Percentiles rank a stretch among this genome's conserved stretches.
These are phyloP conservation scores for Candida anutae DNA, from an alignment of 1,139 yeast genomes.

Conservation along the genomic window DNA sequence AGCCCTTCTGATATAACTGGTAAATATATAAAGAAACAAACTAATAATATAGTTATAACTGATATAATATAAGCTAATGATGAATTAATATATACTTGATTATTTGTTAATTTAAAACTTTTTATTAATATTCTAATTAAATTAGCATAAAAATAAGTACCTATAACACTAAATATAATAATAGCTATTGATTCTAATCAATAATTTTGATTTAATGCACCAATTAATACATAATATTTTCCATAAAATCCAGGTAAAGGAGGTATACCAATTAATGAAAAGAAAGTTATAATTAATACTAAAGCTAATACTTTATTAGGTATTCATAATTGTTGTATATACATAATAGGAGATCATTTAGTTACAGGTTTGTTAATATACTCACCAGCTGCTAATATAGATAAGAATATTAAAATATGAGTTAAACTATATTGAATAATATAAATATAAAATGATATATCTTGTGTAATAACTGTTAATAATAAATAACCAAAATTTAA, in stretches of 20 bases:
- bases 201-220: not conserved
- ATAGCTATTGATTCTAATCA: not conserved
- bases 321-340: not conserved
- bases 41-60: not conserved
- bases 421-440: not conserved
- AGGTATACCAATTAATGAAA: not conserved
- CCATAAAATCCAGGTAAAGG: not conserved
- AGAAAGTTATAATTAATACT: not conserved
- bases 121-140: not conserved
- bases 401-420: not conserved
- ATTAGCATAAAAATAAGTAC: not conserved
- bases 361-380: not conserved
- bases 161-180: not conserved
- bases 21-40: not conserved
- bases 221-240: not conserved
- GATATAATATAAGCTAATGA: not conserved
- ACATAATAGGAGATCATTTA: not conserved
- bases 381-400: conserved; percentile 1
- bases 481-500: conserved; percentile 13
- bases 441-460: conserved; percentile 1
- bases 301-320: not conserved
- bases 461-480: conserved; percentile 9
- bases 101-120: not conserved
- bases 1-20: not conserved
- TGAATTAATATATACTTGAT: not conserved